Conservation (phyloP, 1,139 yeast genomes). For the Wickerhamomyces sp. region DNA sequence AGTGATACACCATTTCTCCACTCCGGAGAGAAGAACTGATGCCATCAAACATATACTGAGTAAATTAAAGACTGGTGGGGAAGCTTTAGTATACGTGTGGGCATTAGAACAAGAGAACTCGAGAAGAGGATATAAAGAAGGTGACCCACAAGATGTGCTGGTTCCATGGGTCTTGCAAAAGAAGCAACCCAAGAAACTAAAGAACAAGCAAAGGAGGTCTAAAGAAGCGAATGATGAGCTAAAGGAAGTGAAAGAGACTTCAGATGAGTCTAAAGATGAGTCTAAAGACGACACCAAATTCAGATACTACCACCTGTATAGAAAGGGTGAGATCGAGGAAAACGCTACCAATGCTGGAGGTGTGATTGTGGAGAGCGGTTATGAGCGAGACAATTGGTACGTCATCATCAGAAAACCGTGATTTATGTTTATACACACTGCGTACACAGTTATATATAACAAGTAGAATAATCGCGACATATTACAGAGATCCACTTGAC, state of each 20-base stretch:
- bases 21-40: constrained; percentile 66
- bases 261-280: constrained; percentile 14
- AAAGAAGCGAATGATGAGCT: constrained; percentile 15
- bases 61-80: constrained; percentile 56
- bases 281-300: constrained; percentile 51
- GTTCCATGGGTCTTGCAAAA: constrained; percentile 89
- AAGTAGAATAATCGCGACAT: too few relatives aligned
- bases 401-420: constrained; percentile 38
- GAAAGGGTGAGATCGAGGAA: constrained; percentile 71
- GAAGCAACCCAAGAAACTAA: constrained; percentile 27
- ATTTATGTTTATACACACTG: neutral
- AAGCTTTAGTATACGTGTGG: constrained; percentile 87
- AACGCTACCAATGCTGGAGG: constrained; percentile 72
- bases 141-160: constrained; percentile 87
- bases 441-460: too few relatives aligned
- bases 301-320: constrained; percentile 85
- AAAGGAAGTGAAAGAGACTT: constrained; percentile 17
- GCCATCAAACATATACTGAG: constrained; percentile 69
- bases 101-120: constrained; percentile 89
- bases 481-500: too few relatives aligned
- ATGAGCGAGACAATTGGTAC: constrained; percentile 97
- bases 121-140: constrained; percentile 82
- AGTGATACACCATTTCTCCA: constrained; percentile 93
- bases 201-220: constrained; percentile 20
- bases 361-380: constrained; percentile 63